Base-by-base conservation (phyloP, 768 basidiomycete species). In the Erythrobasidium yunnanense region DNA sequence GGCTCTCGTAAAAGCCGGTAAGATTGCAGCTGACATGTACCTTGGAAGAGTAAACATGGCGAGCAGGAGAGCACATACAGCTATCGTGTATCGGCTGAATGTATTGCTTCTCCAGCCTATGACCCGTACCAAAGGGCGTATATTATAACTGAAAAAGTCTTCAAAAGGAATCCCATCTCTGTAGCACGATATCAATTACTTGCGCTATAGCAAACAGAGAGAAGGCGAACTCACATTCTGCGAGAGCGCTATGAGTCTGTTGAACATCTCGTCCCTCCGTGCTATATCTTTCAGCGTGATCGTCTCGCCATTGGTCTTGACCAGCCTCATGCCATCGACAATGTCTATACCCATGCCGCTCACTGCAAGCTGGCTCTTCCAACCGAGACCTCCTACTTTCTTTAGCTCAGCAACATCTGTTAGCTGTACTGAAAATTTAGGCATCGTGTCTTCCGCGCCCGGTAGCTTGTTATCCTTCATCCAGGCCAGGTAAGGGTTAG, bases 331-430 rank as follows among this genome's bases (percentile, higher is more conserved):
- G 53, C 74, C 77, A 55, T 77, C 77, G 25, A 63, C 53, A 25
- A 69, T 66, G 33, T 67, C 66, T 49, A 55, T 54, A 5, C 68
- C 68, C 2, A 69, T 45, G 23, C 54, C 77, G 23, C 77, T 76
- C 23, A 78, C 75, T 25, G 78, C 69, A 38, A 78, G 66, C 73
- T 74, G 74, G n/a, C 74, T 75, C 74, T 77, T 78, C 76, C 76
- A 78, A 35, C 77, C 78, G 42, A 77, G 74, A 34, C 78, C 77
- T 34, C 78, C 78, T 49, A 77, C 55, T 73, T 75, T 77, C 67
- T 71, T 60, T 53, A 77, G 51, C 62, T 73, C 73, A 8, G 57
- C 66, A 17, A 77, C 70, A 47, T 77, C 75, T 38, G 65, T 53
- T 2, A 78, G 53, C 35, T 72, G 70, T 22, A 78, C 68, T 20